phyloP scores from a whole-genome alignment of 352 stramenopile genomes.

The Phytopythium kandeliae region DNA sequence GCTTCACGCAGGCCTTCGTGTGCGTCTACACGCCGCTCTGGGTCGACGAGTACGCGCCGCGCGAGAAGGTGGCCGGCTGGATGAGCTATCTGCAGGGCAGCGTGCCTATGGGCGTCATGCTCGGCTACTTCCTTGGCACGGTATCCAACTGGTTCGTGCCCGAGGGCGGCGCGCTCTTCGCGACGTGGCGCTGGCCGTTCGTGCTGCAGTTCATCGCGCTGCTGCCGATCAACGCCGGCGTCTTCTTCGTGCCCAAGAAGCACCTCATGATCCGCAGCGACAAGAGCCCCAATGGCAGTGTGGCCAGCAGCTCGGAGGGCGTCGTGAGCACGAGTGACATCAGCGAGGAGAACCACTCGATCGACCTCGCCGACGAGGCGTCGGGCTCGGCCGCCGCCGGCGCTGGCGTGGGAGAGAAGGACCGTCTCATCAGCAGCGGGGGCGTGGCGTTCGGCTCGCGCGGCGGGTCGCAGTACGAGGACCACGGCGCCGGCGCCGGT shows the following conservation, averaged over 20 bases:
- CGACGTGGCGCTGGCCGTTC: constrained; percentile 82
- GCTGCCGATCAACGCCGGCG: constrained; percentile 63
- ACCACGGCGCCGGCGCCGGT: background rate
- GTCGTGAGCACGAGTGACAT: constrained; percentile 23
- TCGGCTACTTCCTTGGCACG: constrained; percentile 79
- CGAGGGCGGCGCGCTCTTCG: constrained; percentile 52
- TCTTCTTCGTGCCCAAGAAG: constrained; percentile 81
- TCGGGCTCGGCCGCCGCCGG: background rate
- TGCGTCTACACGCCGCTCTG: constrained; percentile 83
- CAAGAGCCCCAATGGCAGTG: constrained; percentile 32
- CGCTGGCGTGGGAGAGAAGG: constrained; percentile 3
- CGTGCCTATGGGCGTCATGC: constrained; percentile 81
- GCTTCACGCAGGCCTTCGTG: constrained; percentile 79
- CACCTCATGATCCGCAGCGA: constrained; percentile 67
- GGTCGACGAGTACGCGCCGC: constrained; percentile 79
- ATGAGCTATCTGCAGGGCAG: constrained; percentile 84
- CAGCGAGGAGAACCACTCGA: constrained; percentile 36
- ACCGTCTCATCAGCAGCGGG: constrained; percentile 1
- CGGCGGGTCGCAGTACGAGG: constrained; percentile 3
- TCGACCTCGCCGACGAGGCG: constrained; percentile 27
- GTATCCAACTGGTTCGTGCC: constrained; percentile 79
- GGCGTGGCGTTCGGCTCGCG: background rate
- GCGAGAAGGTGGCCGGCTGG: constrained; percentile 71
- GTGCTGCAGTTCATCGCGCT: constrained; percentile 76
- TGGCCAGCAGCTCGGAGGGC: constrained; percentile 35